Conservation (phyloP, 495 filamentous ascomycete genomes). For the Neurospora sp. region DNA sequence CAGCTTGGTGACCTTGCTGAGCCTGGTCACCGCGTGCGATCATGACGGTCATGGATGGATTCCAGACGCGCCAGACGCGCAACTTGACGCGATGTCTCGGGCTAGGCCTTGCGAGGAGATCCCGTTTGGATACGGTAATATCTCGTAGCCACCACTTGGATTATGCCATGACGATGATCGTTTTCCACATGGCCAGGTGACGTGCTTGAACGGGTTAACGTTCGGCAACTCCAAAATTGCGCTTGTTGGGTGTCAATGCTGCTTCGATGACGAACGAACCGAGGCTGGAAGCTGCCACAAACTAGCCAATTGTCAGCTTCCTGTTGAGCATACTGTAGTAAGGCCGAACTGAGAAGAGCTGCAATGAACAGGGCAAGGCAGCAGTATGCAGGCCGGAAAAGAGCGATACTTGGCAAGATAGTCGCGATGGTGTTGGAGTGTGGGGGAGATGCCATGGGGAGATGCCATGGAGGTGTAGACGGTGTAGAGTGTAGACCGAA, state of each 20-base stretch:
- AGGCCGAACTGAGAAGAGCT: not conserved
- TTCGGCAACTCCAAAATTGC: slow-evolving; percentile 35
- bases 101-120: not conserved
- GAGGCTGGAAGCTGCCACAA: not conserved
- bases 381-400: not conserved
- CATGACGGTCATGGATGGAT: not conserved
- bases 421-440: slow-evolving; percentile 1
- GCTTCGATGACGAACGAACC: not conserved
- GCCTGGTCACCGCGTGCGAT: not conserved
- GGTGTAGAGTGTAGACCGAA: slow-evolving; percentile 15
- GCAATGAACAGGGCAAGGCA: slow-evolving; percentile 2
- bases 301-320: slow-evolving; percentile 1
- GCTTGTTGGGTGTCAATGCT: slow-evolving; percentile 30
- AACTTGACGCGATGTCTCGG: not conserved
- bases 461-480: slow-evolving; percentile 10
- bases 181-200: slow-evolving; percentile 1
- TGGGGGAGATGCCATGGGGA: slow-evolving; percentile 6
- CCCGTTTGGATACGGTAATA: not conserved
- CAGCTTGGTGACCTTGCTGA: not conserved
- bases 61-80: not conserved
- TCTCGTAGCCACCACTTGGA: not conserved
- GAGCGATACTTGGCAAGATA: slow-evolving; percentile 15
- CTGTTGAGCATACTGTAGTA: not conserved
- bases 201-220: slow-evolving; percentile 14
- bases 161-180: not conserved